Percentiles rank a stretch among this genome's conserved stretches.
phyloP scores from a whole-genome alignment of 108 stramenopile genomes.

The Seminavis robusta region DNA sequence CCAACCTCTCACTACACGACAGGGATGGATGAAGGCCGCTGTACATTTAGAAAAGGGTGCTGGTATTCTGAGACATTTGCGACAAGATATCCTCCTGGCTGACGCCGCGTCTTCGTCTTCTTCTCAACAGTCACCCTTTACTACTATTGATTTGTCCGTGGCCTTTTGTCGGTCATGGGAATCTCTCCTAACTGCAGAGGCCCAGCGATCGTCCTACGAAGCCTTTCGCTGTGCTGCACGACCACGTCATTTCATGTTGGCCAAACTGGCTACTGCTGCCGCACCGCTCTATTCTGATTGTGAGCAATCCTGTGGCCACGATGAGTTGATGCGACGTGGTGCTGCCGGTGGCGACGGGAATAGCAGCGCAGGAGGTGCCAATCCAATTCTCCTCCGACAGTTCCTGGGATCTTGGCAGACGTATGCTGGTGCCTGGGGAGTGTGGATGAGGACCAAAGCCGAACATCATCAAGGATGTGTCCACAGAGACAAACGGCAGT shows the following conservation, averaged over 20 bases:
- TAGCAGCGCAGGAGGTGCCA: neutral
- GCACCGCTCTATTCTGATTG: constrained; percentile 24
- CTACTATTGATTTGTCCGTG: constrained; percentile 13
- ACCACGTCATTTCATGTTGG: constrained; percentile 31
- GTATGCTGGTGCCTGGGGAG: constrained; percentile 22
- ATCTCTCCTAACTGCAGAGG: constrained; percentile 28
- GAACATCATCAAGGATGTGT: constrained; percentile 41
- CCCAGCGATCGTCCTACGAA: constrained; percentile 45
- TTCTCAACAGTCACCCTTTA: neutral
- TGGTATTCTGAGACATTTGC: constrained; percentile 22
- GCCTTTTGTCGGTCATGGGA: constrained; percentile 33
- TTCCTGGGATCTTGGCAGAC: constrained; percentile 18
- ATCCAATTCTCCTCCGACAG: neutral
- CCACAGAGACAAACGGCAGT: constrained; percentile 12
- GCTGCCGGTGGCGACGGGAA: neutral
- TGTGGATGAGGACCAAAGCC: constrained; percentile 31
- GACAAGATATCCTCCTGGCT: neutral
- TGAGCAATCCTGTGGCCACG: neutral
- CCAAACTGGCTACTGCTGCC: constrained; percentile 41
- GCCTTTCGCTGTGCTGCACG: constrained; percentile 14
- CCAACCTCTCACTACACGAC: constrained; percentile 9
- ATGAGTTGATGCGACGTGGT: neutral
- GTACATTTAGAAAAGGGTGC: constrained; percentile 38
- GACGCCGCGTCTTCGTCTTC: neutral
- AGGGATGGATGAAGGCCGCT: constrained; percentile 27